phyloP scores from a whole-genome alignment of 2,329 filamentous ascomycete species.

The Arthrobotrys sinensis region DNA sequence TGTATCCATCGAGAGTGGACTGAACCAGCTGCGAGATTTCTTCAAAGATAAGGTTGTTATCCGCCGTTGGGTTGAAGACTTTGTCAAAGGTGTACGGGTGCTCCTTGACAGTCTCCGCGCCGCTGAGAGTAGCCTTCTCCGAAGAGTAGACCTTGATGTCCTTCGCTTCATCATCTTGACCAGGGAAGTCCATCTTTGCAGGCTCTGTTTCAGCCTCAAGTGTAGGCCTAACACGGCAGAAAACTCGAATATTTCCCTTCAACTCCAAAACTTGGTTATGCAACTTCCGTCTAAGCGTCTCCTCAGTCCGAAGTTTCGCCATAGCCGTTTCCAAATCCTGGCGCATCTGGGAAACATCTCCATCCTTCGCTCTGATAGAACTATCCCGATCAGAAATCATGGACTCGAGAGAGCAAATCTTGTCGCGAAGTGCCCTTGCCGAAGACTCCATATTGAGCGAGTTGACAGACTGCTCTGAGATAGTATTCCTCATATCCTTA shows the following conservation, averaged over 20 bases:
- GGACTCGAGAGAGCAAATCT: constrained; percentile 90
- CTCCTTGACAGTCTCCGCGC: constrained; percentile 81
- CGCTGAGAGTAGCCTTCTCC: constrained; percentile 82
- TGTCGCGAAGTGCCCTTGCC: constrained; percentile 81
- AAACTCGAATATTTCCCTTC: constrained; percentile 98
- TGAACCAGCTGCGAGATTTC: constrained; percentile 98
- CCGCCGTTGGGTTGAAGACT: constrained; percentile 83
- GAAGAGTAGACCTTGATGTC: constrained; percentile 89
- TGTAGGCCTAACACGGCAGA: constrained; percentile 91
- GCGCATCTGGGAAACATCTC: constrained; percentile 83
- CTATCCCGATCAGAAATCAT: constrained; percentile 90
- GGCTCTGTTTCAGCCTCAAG: constrained; percentile 75
- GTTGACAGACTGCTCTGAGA: constrained; percentile 75
- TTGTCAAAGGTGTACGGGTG: constrained; percentile 93
- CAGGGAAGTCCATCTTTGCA: constrained; percentile 84
- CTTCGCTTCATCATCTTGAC: constrained; percentile 83
- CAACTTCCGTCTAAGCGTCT: constrained; percentile 88
- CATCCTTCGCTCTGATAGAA: constrained; percentile 85
- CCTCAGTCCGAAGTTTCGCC: constrained; percentile 89
- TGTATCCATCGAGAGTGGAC: constrained; percentile 95
- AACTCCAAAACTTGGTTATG: constrained; percentile 99
- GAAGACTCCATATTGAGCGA: constrained; percentile 80
- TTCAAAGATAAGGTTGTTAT: constrained; percentile 90
- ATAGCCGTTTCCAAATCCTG: constrained; percentile 78
- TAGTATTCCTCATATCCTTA: constrained; percentile 73